Evolutionary conservation across 2,329 filamentous ascomycete species (phyloP).

Genomic region (Colletotrichum caudatum): DNA sequence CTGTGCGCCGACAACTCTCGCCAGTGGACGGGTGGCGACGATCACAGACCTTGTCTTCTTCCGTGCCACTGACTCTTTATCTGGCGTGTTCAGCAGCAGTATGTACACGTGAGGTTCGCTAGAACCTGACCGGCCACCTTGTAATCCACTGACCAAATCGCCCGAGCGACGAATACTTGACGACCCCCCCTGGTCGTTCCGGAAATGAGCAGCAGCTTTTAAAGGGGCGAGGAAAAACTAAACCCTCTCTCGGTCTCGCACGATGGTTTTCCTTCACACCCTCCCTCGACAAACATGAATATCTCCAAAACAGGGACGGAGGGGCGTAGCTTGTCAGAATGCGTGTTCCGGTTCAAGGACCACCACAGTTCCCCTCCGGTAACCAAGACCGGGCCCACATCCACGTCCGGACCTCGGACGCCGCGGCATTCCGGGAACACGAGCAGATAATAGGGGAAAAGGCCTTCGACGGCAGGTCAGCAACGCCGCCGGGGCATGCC

Average conservation of each 20-base stretch:
- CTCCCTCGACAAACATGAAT: slow-evolving; percentile 7
- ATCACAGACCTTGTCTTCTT: slow-evolving; percentile 29
- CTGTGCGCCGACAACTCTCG: slow-evolving; percentile 30
- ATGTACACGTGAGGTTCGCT: neutral
- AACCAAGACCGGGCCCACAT: neutral
- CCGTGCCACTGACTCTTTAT: neutral
- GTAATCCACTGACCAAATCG: slow-evolving; percentile 25
- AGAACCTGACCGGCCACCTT: neutral
- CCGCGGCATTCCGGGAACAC: slow-evolving; percentile 14
- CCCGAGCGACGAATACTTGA: slow-evolving; percentile 21
- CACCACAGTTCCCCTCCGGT: neutral
- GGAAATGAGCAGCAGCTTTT: slow-evolving; percentile 29
- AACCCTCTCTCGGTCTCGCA: neutral
- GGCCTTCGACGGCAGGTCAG: neutral
- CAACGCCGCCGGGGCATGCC: neutral
- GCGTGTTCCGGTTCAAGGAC: slow-evolving; percentile 12
- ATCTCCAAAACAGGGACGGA: neutral
- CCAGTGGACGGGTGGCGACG: slow-evolving; percentile 7
- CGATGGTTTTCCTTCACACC: neutral
- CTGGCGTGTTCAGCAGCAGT: neutral
- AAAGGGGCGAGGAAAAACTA: slow-evolving; percentile 8
- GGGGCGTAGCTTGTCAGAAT: slow-evolving; percentile 22
- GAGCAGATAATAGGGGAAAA: slow-evolving; percentile 14
- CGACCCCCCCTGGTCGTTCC: slow-evolving; percentile 30
- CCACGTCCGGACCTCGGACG: neutral